These are phyloP conservation scores for Warburgia ugandensis DNA, from an alignment of 164 flowering plant genomes.

Conservation along the genomic window DNA sequence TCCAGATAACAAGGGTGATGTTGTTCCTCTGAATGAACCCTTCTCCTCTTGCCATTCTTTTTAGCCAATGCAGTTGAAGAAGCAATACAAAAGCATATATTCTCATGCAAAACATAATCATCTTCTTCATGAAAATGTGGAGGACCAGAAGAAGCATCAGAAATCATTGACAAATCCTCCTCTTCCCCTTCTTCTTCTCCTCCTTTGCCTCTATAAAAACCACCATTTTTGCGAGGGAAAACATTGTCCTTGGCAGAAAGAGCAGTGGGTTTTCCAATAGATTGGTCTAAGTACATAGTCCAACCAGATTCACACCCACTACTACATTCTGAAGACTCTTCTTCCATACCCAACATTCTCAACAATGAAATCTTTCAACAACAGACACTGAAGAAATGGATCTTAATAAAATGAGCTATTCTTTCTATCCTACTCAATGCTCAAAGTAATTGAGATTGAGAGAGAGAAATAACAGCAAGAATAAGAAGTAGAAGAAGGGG, in stretches of 20 bases:
- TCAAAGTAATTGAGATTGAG: no score
- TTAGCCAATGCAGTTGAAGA: constrained; percentile 17
- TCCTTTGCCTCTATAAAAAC: no score
- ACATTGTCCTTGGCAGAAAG: constrained; percentile 7
- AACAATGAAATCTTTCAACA: no score
- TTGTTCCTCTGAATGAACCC: constrained; percentile 15
- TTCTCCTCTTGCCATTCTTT: constrained; percentile 28
- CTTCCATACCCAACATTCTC: constrained; percentile 25
- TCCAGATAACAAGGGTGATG: constrained; percentile 40
- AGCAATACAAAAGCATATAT: constrained; percentile 19
- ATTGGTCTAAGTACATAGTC: constrained; percentile 70
- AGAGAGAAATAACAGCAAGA: no score
- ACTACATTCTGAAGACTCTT: constrained; percentile 42
- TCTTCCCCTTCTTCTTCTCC: constrained; percentile 27
- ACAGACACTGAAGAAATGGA: no score
- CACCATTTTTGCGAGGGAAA: constrained; percentile 1
- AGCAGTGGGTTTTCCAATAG: constrained; percentile 16
- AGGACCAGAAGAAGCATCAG: constrained; percentile 97
- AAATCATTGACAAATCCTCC: constrained; percentile 79
- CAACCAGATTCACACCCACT: constrained; percentile 88
- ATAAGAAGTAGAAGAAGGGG: no score
- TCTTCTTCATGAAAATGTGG: constrained; percentile 48
- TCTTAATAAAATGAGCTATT: no score
- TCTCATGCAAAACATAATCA: constrained; percentile 23
- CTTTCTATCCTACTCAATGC: no score